Base-by-base conservation (phyloP, 2,329 filamentous ascomycete genomes). In the Alternaria viburni region DNA sequence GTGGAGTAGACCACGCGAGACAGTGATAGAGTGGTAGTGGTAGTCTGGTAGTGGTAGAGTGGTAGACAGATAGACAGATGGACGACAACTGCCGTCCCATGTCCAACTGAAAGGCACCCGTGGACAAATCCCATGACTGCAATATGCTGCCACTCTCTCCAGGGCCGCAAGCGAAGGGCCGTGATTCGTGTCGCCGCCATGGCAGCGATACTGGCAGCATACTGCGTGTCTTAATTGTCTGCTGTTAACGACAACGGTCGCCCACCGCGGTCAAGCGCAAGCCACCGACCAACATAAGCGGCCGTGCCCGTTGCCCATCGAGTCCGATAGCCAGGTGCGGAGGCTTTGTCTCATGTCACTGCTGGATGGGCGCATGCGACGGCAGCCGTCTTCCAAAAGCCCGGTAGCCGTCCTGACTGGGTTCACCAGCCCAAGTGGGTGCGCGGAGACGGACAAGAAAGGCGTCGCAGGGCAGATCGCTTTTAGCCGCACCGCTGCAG, bases 261-360 rank as follows among this genome's bases (percentile, higher is more conserved):
- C 51, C 52, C 54, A 41, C 56, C 12, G 46, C 32, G 47, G 62
- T 56, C 64, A 70, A 69, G 69, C 68, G 64, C 57, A 67, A 57
- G 67, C 66, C 65, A 68, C 67, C 64, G 50, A 64, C 61, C 41
- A 64, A 64, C 64, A 57, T 65, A 60, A 61, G 64, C 69, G 64
- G 67, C 67, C 61, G 59, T 56, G 67, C 63, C 68, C 65, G 68
- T 63, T 56, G 65, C 8, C 46, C 64, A 55, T 41, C 59, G 62
- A 71, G 69, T 70, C 69, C 67, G 70, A 63, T 61, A 69, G 64
- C 70, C 69, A 66, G 67, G 70, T 65, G 68, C 64, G 59, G 59
- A 69, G 62, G 64, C 36, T 59, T 28, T 58, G 65, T 69, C 68
- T 73, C 69, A 71, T 68, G 69, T 64, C 69, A 65, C 61, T 66